Percentiles rank a stretch among this genome's conserved stretches.
These are phyloP conservation scores for Euphorbia peplus DNA, from an alignment of 345 rosid genomes.

Conservation along the genomic window DNA sequence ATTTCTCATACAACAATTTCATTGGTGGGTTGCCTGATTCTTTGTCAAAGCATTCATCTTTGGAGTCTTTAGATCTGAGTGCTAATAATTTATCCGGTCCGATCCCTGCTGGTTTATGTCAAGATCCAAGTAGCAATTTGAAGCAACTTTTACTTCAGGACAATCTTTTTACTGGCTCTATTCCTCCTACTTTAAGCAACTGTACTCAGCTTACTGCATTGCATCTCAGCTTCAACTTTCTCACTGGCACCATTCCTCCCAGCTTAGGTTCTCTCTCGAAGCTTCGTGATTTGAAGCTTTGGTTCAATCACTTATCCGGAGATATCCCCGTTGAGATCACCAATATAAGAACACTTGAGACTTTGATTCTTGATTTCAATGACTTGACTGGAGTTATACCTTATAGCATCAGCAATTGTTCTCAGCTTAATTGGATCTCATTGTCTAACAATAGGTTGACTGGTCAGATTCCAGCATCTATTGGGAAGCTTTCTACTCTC, in stretches of 20 bases:
- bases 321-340: slow-evolving; percentile 74
- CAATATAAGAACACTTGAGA: slow-evolving; percentile 52
- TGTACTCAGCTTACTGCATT: slow-evolving; percentile 83
- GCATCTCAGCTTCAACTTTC: slow-evolving; percentile 79
- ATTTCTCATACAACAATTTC: slow-evolving; percentile 57
- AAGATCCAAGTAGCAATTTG: slow-evolving; percentile 42
- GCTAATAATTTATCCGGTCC: slow-evolving; percentile 60
- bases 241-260: slow-evolving; percentile 69
- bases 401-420: slow-evolving; percentile 66
- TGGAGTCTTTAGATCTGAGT: slow-evolving; percentile 77
- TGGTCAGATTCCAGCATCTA: slow-evolving; percentile 76
- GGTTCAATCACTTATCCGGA: slow-evolving; percentile 80
- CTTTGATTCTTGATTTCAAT: slow-evolving; percentile 87
- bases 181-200: slow-evolving; percentile 72
- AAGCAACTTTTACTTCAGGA: slow-evolving; percentile 68
- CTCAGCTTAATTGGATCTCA: slow-evolving; percentile 80
- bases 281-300: slow-evolving; percentile 77
- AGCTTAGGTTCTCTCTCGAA: slow-evolving; percentile 66
- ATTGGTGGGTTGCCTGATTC: slow-evolving; percentile 62
- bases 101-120: slow-evolving; percentile 59
- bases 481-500: slow-evolving; percentile 66
- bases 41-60: slow-evolving; percentile 43
- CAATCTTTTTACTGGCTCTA: slow-evolving; percentile 58
- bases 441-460: slow-evolving; percentile 71
- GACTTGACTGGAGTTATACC: slow-evolving; percentile 73